These are phyloP conservation scores for Austroboletus festivus DNA, from an alignment of 768 basidiomycete genomes.

Conservation along the genomic window DNA sequence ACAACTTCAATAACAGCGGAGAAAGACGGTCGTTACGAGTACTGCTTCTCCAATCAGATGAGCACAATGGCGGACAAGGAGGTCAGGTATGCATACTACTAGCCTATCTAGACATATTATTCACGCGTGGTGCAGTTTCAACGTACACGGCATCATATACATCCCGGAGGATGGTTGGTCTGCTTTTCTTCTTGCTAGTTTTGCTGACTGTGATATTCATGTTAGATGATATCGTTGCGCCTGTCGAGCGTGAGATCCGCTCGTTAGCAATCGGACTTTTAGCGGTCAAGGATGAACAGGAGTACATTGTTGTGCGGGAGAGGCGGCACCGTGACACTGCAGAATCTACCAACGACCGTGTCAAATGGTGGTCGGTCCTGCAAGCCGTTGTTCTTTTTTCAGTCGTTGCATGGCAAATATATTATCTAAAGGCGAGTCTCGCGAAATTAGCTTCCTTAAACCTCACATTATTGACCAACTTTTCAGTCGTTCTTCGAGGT, in stretches of 20 bases:
- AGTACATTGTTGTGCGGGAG: slow-evolving; percentile 96
- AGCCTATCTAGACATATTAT: neutral
- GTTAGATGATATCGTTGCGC: slow-evolving; percentile 76
- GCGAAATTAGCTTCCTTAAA: neutral
- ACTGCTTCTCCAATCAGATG: slow-evolving; percentile 99
- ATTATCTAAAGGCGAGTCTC: slow-evolving; percentile 79
- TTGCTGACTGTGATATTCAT: slow-evolving; percentile 2
- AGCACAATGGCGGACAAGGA: slow-evolving; percentile 93
- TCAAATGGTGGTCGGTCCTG: slow-evolving; percentile 98
- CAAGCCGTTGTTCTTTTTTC: slow-evolving; percentile 84
- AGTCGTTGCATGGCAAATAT: slow-evolving; percentile 96
- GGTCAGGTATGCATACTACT: slow-evolving; percentile 59
- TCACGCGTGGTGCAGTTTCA: slow-evolving; percentile 60
- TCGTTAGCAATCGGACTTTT: slow-evolving; percentile 75
- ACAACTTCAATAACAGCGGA: slow-evolving; percentile 84
- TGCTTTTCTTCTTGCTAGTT: neutral
- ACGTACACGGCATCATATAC: slow-evolving; percentile 96
- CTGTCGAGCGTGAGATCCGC: slow-evolving; percentile 95
- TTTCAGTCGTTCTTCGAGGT: slow-evolving; percentile 84
- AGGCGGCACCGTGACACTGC: slow-evolving; percentile 91
- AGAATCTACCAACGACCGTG: slow-evolving; percentile 88
- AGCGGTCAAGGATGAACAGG: slow-evolving; percentile 96
- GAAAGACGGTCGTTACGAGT: slow-evolving; percentile 84
- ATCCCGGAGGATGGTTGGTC: slow-evolving; percentile 80
- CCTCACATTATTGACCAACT: slow-evolving; percentile 3